phyloP scores from a whole-genome alignment of 2,329 filamentous ascomycete species.

The Colletotrichum gloeosporioides region DNA sequence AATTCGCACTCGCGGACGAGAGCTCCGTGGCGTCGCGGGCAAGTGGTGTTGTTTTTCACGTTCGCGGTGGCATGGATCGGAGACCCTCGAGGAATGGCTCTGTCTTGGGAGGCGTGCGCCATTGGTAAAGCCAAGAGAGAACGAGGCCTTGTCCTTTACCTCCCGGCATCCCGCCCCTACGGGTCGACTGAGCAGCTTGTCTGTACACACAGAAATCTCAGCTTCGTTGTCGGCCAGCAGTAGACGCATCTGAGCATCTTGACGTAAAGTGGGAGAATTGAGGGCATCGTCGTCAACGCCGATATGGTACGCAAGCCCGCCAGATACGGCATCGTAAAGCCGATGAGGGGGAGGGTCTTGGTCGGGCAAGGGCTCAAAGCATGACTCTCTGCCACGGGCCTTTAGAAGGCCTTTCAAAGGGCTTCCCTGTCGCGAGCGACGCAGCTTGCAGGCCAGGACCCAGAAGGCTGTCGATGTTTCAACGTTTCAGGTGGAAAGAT shows the following conservation, averaged over 20 bases:
- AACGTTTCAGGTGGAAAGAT: conserved; percentile 19
- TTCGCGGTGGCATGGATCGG: conserved; percentile 8
- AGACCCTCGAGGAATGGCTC: background rate
- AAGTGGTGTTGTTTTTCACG: background rate
- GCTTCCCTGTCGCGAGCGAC: background rate
- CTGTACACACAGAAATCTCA: background rate
- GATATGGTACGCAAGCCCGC: background rate
- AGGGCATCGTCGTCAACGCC: background rate
- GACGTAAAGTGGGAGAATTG: conserved; percentile 3
- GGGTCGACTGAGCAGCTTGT: background rate
- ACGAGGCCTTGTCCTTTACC: background rate
- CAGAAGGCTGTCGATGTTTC: conserved; percentile 18
- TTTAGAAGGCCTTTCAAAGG: background rate
- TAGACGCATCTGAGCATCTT: background rate
- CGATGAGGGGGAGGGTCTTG: conserved; percentile 6
- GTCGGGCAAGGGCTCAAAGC: background rate
- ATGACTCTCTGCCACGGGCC: conserved; percentile 1
- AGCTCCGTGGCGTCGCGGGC: background rate
- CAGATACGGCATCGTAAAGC: background rate
- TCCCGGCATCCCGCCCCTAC: background rate
- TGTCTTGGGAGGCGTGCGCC: background rate
- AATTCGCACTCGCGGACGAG: background rate
- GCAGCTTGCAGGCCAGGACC: conserved; percentile 5
- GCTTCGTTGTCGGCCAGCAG: background rate
- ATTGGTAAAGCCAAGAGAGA: background rate